Evolutionary conservation across 345 rosid genomes (phyloP), one percentile per base, ranked within the genome.

Genomic region (Moricandia moricandioides): DNA sequence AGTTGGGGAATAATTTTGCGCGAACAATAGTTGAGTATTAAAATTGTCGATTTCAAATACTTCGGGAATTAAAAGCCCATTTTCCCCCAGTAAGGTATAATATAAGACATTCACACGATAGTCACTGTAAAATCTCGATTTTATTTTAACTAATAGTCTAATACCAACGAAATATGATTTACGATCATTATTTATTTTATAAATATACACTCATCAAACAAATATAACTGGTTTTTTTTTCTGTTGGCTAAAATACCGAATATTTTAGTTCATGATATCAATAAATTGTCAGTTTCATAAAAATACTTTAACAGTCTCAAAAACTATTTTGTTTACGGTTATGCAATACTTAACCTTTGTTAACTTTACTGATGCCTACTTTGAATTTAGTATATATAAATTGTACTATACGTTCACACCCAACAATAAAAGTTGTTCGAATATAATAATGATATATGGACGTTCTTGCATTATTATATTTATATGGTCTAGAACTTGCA

Each of bases 361-460:
- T 14, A 47, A 47, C 54, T 47, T 47, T 14, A n/a, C 54, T n/a
- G 54, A 14, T 47, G 54, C 18, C 17, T 16, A 47, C 6, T 47
- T 47, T 47, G 1, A 17, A 14, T 14, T n/a, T 47, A 1, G 54
- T 47, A 47, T 14, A 47, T n/a, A 47, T n/a, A 47, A 14, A 47
- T 14, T 47, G 54, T 47, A 14, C 8, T 47, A 14, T 47, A 14
- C 8, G 54, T 14, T 47, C 18, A 47, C 54, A 29, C 26, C 55
- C 74, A 68, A 69, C 74, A 35, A 69, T 17, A 75, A 75, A 69
- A 47, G 31, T 69, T 4, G 74, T 62, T 69, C 57, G 17, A 54
- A 16, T 37, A 69, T 17, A 37, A 9, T 37, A 37, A 37, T 37
- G 43, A 37, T 37, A 56, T 40, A 61, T 60, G 56, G 62, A 14